Evolutionary conservation across 139 green algal species (phyloP), one percentile per base, ranked within the genome.

Genomic region (Pseudopediastrum boryanum): DNA sequence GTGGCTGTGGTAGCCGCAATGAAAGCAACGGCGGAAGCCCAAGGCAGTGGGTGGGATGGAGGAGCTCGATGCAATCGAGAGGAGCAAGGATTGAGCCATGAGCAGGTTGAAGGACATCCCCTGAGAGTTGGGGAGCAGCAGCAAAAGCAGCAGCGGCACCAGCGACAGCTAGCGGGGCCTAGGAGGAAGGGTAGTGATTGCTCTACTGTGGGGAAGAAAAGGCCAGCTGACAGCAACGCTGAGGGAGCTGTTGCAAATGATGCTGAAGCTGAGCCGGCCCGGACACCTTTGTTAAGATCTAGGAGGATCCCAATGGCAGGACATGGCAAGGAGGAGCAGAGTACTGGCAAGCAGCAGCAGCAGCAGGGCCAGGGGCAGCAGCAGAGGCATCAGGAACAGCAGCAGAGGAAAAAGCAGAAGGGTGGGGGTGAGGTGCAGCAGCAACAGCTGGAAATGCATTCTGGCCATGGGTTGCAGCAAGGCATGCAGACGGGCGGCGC

Each of bases 331-430:
- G 48, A 16, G 16, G 48, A 19, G 48, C 16, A 58, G 16, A 58
- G 16, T 27, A 27, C 16, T 19, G 16, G 48, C 48, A 16, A 58
- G 48, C 48, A 58, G 48, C 65, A 56, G 65, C 3, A 3, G 39
- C 65, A 73, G 39, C 65, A 73, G 38, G 38, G 13, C 23, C 65
- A 56, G 65, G 41, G 25, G 65, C 16, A 29, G 67, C 67, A 61
- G 67, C 33, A 42, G 16, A 31, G n/a, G 25, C 59, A 67, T n/a
- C 25, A 36, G n/a, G 31, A 39, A 33, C 23, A 39, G 16, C 59
- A 39, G 43, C 52, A 68, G 70, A 23, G 29, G 9, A 46, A 38
- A 36, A 29, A 62, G 35, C 41, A 44, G 67, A 66, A 13, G 58
- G 58, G n/a, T 44, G 29, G 29, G 10, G 67, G 29, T 44, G n/a